Evolutionary conservation across 1,284 basidiomycete species (phyloP).

Genomic region (Cutaneotrichosporon cutaneum): DNA sequence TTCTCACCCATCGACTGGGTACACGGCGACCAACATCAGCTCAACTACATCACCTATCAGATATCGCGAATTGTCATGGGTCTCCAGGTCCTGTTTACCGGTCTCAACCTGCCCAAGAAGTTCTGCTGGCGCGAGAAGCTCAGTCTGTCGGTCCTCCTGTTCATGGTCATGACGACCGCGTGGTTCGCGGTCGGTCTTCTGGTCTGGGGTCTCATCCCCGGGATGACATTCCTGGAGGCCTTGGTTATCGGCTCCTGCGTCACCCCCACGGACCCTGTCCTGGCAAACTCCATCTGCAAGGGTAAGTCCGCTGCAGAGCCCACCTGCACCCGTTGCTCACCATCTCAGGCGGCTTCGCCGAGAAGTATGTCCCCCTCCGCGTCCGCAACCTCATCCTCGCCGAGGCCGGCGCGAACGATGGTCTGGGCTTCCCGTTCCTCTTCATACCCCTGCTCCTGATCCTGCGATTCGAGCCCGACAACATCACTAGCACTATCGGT

Average conservation of each 20-base stretch:
- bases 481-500: conserved; percentile 54
- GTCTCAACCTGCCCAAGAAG: conserved; percentile 82
- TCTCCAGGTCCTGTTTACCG: conserved; percentile 94
- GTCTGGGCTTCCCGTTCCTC: conserved; percentile 91
- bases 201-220: conserved; percentile 83
- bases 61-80: conserved; percentile 90
- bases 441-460: conserved; percentile 87
- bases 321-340: background rate
- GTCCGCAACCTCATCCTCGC: conserved; percentile 52
- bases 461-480: conserved; percentile 57
- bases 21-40: conserved; percentile 16
- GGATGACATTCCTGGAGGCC: conserved; percentile 78
- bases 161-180: conserved; percentile 75
- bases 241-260: conserved; percentile 88
- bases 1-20: conserved; percentile 37
- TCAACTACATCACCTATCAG: conserved; percentile 60
- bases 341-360: conserved; percentile 42
- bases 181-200: conserved; percentile 81
- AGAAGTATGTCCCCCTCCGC: conserved; percentile 46
- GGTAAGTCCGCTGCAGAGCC: conserved; percentile 25
- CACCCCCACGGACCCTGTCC: conserved; percentile 93
- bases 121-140: conserved; percentile 86
- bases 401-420: conserved; percentile 60
- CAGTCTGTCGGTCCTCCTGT: conserved; percentile 76
- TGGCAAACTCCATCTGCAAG: conserved; percentile 63